A percentile compares a stretch with the other conserved stretches of the same genome.
phyloP scores from a whole-genome alignment of 2,329 filamentous ascomycete species.

The Colletotrichum destructivum region DNA sequence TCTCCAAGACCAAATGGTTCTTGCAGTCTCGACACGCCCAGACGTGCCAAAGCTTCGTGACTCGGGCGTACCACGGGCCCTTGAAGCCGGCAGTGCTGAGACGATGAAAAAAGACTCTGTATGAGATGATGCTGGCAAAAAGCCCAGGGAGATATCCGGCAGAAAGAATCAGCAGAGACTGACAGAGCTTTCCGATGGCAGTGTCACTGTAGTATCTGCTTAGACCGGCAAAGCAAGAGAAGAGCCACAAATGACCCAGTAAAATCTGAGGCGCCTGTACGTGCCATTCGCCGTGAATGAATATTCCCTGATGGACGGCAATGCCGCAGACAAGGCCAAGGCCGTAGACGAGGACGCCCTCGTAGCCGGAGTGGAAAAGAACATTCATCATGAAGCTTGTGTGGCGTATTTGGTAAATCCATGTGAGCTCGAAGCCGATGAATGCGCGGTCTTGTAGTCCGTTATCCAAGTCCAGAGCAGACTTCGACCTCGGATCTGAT shows the following conservation, averaged over 20 bases:
- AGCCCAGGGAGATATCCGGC: constrained; percentile 41
- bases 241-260: constrained; percentile 36
- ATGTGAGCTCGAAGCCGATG: background rate
- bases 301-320: constrained; percentile 41
- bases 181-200: constrained; percentile 21
- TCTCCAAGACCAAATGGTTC: constrained; percentile 46
- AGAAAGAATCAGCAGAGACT: constrained; percentile 24
- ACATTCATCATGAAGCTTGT: constrained; percentile 27
- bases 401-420: constrained; percentile 13
- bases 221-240: constrained; percentile 28
- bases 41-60: constrained; percentile 56
- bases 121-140: constrained; percentile 53
- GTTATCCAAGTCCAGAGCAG: constrained; percentile 6
- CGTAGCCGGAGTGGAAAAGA: constrained; percentile 4
- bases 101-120: constrained; percentile 58
- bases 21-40: constrained; percentile 45
- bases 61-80: constrained; percentile 53
- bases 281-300: constrained; percentile 48
- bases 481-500: constrained; percentile 6
- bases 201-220: constrained; percentile 30
- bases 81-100: constrained; percentile 52
- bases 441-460: constrained; percentile 12
- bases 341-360: constrained; percentile 15
- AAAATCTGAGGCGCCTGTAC: constrained; percentile 44
- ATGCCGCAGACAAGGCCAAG: constrained; percentile 37